A percentile compares a stretch with the other conserved stretches of the same genome.
Evolutionary conservation across 2,329 filamentous ascomycete species (phyloP).

Genomic region (Sclerotinia minor): DNA sequence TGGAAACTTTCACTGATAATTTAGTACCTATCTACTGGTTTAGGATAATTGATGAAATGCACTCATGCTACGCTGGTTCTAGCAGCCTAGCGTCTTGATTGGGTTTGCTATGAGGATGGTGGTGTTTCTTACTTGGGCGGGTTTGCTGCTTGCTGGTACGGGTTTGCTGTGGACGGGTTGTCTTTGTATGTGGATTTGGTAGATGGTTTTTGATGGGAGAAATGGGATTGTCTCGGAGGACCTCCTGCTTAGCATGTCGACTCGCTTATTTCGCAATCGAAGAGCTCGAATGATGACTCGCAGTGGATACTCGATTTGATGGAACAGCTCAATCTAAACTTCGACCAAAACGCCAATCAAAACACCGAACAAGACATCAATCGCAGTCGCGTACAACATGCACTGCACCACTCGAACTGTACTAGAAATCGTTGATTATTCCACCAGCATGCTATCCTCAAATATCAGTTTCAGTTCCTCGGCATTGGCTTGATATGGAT

Average conservation of each 20-base stretch:
- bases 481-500: slow-evolving; percentile 3
- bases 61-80: slow-evolving; percentile 19
- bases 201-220: not conserved
- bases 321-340: not conserved
- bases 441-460: not conserved
- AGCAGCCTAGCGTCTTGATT: not conserved
- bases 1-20: not conserved
- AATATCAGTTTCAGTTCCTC: not conserved
- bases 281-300: not conserved
- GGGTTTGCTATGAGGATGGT: slow-evolving; percentile 6
- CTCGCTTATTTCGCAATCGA: not conserved
- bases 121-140: not conserved
- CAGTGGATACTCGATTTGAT: not conserved
- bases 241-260: not conserved
- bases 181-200: not conserved
- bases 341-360: not conserved
- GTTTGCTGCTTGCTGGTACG: slow-evolving; percentile 13
- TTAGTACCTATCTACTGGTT: not conserved
- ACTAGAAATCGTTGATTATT: not conserved
- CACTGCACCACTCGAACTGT: not conserved
- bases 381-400: not conserved
- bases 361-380: not conserved
- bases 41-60: slow-evolving; percentile 2
- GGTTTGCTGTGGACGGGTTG: not conserved
- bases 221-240: not conserved